Percentiles rank a stretch among this genome's conserved stretches.
These are phyloP conservation scores for Rhizophlyctis rosea DNA, from an alignment of 192 early-diverging fungal genomes.

Conservation along the genomic window DNA sequence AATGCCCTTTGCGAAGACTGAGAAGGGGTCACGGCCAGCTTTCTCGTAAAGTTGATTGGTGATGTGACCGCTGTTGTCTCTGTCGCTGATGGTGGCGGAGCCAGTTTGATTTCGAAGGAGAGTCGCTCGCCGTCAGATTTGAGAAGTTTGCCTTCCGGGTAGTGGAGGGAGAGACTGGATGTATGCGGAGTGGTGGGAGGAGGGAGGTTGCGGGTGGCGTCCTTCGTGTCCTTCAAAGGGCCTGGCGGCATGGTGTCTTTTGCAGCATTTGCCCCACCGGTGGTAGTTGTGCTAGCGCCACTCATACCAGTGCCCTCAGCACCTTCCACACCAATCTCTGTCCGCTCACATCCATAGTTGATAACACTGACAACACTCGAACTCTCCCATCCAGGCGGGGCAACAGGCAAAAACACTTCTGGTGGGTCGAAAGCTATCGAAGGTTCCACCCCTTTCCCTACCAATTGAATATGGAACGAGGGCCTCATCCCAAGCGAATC, in stretches of 20 bases:
- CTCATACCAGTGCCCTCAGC: constrained; percentile 20
- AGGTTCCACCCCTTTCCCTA: constrained; percentile 45
- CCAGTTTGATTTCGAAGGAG: constrained; percentile 40
- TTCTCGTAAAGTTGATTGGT: constrained; percentile 45
- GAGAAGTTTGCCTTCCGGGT: constrained; percentile 52
- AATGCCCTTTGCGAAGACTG: constrained; percentile 27
- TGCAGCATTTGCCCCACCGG: background rate
- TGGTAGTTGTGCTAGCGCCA: background rate
- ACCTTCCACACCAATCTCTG: constrained; percentile 37
- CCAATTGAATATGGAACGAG: constrained; percentile 28
- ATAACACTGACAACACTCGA: constrained; percentile 40
- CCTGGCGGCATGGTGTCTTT: no score
- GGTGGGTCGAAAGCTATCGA: constrained; percentile 49
- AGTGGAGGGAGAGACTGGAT: constrained; percentile 43
- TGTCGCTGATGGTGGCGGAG: no score
- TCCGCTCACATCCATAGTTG: constrained; percentile 53
- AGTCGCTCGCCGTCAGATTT: constrained; percentile 49
- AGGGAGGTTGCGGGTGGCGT: no score
- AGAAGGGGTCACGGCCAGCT: constrained; percentile 41
- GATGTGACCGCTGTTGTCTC: no score
- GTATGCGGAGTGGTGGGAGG: no score
- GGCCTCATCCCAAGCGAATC: constrained; percentile 41
- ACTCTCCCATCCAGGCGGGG: constrained; percentile 30
- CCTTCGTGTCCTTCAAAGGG: no score
- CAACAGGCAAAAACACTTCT: constrained; percentile 48